Base-by-base conservation (phyloP, 2,329 filamentous ascomycete genomes). In the Aspergillus candidus region DNA sequence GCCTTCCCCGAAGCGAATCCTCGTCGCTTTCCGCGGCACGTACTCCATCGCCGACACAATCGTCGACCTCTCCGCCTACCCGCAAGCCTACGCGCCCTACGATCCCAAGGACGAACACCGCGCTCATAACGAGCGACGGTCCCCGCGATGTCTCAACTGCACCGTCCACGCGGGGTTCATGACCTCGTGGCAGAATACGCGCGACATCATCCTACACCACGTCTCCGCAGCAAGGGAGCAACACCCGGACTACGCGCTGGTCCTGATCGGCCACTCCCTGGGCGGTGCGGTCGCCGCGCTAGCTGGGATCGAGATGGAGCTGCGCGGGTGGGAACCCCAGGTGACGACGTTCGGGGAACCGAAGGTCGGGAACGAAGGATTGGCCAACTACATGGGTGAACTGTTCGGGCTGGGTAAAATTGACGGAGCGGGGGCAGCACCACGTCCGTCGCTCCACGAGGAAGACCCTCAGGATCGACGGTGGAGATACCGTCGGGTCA, bases 291-390 rank as follows among this genome's bases (percentile, higher is more conserved):
- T 98, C 2, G 91, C 93, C 3, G 84, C 87, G 1, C 77, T 98
- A 3, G 93, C 90, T 1, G 87, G 79, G 1, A 73, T 96, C 27
- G 93, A 98, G 60, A 78, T 95, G 59, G 77, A 81, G 46, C 77
- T 82, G 0, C 73, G 84, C n/a, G 88, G 85, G 13, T 93, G 84
- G 82, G 68, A 83, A 7, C 81, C 90, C 3, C 67, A 75, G 11
- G 80, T 94, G 33, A 97, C 91, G 4, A 97, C 93, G 0, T 98
- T 95, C 66, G 93, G 93, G 8, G 88, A 97, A 67, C 93, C 93
- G 14, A 71, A 76, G 34, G 58, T 82, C 2, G 79, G 79, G 2
- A 83, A 83, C 53, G 57, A 63, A 35, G 70, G 63, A 3, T 65
- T 83, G 34, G 73, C 67, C 11, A 54, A 63, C 4, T 83, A 78